These are phyloP conservation scores for Fusarium robinianum DNA, from an alignment of 2,329 filamentous ascomycete species.

Conservation along the genomic window DNA sequence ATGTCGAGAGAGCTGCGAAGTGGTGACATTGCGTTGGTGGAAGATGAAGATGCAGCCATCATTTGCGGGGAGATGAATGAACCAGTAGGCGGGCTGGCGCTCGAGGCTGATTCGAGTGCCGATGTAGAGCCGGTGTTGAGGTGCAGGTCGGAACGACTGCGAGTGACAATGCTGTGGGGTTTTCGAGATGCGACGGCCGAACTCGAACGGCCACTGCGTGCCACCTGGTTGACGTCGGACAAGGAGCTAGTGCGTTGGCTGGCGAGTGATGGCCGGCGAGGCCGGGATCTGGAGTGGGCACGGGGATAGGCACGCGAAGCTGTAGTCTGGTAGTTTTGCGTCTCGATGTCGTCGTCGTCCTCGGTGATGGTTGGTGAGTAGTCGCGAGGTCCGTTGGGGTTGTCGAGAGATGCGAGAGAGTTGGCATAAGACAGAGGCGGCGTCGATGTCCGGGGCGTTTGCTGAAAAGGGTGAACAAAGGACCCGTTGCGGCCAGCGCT, in stretches of 20 bases:
- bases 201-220: constrained; percentile 36
- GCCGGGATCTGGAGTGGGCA: constrained; percentile 25
- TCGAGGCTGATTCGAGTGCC: constrained; percentile 33
- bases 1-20: constrained; percentile 63
- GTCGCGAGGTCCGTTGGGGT: constrained; percentile 48
- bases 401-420: constrained; percentile 58
- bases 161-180: constrained; percentile 41
- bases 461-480: constrained; percentile 68
- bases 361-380: constrained; percentile 62
- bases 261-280: constrained; percentile 40
- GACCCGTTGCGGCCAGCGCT: constrained; percentile 56
- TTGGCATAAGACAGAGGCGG: constrained; percentile 63
- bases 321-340: constrained; percentile 22
- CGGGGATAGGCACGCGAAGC: constrained; percentile 27
- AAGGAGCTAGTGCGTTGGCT: constrained; percentile 43
- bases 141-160: constrained; percentile 56
- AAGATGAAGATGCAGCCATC: constrained; percentile 35
- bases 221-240: constrained; percentile 40
- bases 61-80: constrained; percentile 34
- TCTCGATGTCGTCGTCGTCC: constrained; percentile 50
- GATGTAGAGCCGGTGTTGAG: constrained; percentile 39
- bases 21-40: constrained; percentile 51
- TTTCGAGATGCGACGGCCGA: constrained; percentile 44
- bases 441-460: constrained; percentile 64
- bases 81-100: constrained; percentile 36